Conservation (phyloP, 2,329 filamentous ascomycete species). For the Aspergillus udagawae region DNA sequence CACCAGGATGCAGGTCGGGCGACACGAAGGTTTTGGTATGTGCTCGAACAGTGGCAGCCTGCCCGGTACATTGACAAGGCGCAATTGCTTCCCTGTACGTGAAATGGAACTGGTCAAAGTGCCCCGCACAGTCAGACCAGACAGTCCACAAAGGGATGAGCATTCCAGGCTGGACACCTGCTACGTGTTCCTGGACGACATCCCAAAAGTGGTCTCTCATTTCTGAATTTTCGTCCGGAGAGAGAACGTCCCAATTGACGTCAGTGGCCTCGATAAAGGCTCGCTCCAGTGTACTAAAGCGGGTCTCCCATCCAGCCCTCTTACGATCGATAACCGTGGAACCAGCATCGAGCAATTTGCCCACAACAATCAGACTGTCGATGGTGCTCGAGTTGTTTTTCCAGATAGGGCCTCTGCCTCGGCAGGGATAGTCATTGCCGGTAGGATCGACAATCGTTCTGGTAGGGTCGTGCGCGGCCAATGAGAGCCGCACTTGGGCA, state of each 20-base stretch:
- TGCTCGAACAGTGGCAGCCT: not conserved
- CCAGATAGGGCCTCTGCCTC: constrained; percentile 31
- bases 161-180: constrained; percentile 7
- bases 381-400: constrained; percentile 20
- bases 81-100: constrained; percentile 8
- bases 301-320: constrained; percentile 7
- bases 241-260: constrained; percentile 27
- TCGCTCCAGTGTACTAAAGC: constrained; percentile 16
- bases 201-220: constrained; percentile 19
- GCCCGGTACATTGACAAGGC: constrained; percentile 6
- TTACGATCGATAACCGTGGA: constrained; percentile 30
- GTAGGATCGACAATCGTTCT: constrained; percentile 15
- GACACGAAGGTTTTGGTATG: constrained; percentile 6
- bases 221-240: constrained; percentile 4
- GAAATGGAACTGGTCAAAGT: constrained; percentile 27
- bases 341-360: constrained; percentile 33
- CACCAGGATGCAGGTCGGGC: constrained; percentile 8
- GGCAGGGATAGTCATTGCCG: constrained; percentile 19
- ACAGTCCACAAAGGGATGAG: constrained; percentile 13
- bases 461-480: not conserved
- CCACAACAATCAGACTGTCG: constrained; percentile 33
- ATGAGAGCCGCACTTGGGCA: constrained; percentile 14
- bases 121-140: constrained; percentile 22
- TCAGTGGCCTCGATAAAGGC: constrained; percentile 26
- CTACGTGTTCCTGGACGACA: constrained; percentile 2